These are phyloP conservation scores for Neospora caninum DNA, from an alignment of 169 alveolate species.

Conservation along the genomic window DNA sequence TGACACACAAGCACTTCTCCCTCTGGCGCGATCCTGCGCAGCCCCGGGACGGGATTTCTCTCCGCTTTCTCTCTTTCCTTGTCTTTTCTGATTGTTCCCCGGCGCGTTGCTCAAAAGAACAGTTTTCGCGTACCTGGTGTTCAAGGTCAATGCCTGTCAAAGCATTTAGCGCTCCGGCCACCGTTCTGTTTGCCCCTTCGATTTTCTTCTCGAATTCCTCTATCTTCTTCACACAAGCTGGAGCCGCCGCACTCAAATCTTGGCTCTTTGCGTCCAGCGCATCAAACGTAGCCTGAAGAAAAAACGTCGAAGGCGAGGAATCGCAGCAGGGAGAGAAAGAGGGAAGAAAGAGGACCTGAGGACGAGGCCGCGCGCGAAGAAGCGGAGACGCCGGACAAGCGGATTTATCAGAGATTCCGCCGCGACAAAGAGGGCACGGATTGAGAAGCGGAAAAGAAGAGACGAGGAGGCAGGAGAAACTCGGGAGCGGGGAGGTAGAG, in stretches of 20 bases:
- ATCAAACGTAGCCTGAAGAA: background rate
- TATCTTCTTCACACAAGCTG: background rate
- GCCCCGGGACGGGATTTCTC: too few species aligned
- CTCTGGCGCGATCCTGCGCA: too few species aligned
- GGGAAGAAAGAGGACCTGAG: background rate
- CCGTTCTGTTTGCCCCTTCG: background rate
- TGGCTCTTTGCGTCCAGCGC: conserved; percentile 1
- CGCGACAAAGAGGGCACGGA: background rate
- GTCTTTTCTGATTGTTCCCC: too few species aligned
- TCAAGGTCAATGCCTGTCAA: background rate
- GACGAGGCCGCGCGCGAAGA: background rate
- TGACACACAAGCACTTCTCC: too few species aligned
- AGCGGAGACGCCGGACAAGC: background rate
- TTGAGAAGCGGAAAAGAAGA: background rate
- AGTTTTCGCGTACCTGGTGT: background rate
- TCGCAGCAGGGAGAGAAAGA: background rate
- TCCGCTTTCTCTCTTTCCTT: too few species aligned
- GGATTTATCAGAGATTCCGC: background rate
- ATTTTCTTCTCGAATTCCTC: background rate
- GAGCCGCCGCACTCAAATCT: background rate
- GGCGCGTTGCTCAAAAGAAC: too few species aligned
- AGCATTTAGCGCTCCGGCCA: background rate
- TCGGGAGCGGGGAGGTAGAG: too few species aligned
- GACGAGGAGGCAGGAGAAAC: background rate
- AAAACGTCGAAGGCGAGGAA: too few species aligned